Evolutionary conservation across 106 monocot genomes (phyloP).

Genomic region (Agapanthus africanus): DNA sequence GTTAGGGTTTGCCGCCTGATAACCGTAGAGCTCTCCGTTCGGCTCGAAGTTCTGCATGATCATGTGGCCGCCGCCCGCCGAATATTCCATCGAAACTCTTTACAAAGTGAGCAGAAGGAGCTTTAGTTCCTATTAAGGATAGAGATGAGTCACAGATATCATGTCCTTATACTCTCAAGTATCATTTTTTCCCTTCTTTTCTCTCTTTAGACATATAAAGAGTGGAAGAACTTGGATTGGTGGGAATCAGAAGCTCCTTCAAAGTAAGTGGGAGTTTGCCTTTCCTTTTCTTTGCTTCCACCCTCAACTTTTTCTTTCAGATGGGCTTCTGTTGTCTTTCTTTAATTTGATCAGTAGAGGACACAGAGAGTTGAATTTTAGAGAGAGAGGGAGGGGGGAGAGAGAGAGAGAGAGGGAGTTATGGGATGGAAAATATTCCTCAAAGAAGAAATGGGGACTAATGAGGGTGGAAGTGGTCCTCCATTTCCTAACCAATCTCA

Average conservation of each 20-base stretch:
- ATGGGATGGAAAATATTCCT: constrained; percentile 15
- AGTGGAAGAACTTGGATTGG: constrained; percentile 11
- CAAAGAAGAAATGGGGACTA: not conserved
- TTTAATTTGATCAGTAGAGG: constrained; percentile 9
- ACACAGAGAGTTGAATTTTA: not conserved
- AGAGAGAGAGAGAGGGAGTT: constrained; percentile 7
- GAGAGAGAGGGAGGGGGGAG: not conserved
- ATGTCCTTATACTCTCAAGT: not conserved
- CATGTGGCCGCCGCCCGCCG: constrained; percentile 3
- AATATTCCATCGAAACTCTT: constrained; percentile 15
- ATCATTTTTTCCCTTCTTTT: not conserved
- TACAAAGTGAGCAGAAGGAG: not conserved
- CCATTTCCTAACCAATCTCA: constrained; percentile 26
- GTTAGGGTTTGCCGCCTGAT: constrained; percentile 13
- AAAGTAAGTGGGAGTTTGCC: not conserved
- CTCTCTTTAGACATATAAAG: constrained; percentile 7
- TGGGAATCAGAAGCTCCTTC: constrained; percentile 14
- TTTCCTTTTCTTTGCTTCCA: constrained; percentile 1
- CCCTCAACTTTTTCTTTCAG: constrained; percentile 1
- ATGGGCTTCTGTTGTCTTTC: constrained; percentile 14
- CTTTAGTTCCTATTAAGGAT: too few species aligned
- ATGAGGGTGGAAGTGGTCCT: constrained; percentile 24
- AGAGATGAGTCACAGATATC: too few species aligned
- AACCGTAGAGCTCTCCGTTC: constrained; percentile 11
- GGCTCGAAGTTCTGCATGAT: constrained; percentile 21